Evolutionary conservation across 2,329 filamentous ascomycete genomes (phyloP).

Genomic region (Pezicula carpinea): DNA sequence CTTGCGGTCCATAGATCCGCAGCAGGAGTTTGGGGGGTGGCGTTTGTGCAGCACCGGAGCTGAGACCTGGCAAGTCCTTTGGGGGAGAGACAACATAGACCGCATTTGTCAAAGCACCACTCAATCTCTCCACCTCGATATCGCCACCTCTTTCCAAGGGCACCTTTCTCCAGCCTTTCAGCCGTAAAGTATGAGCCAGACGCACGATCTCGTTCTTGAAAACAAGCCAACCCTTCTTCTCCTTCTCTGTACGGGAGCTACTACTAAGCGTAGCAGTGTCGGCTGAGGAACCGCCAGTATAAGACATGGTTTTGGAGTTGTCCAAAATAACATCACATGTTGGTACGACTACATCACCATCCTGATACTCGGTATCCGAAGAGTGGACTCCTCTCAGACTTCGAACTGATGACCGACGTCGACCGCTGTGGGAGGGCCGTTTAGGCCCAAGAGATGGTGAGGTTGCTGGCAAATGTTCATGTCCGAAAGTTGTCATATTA

Average conservation of each 20-base stretch:
- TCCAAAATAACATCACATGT: conserved; percentile 80
- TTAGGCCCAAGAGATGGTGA: conserved; percentile 19
- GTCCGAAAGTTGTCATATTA: conserved; percentile 41
- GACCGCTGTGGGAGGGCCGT: conserved; percentile 11
- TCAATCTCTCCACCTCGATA: conserved; percentile 71
- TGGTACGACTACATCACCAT: conserved; percentile 79
- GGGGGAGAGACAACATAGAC: conserved; percentile 93
- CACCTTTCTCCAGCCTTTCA: conserved; percentile 89
- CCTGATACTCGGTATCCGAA: conserved; percentile 81
- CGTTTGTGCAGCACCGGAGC: conserved; percentile 27
- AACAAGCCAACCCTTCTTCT: conserved; percentile 70
- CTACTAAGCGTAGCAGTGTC: conserved; percentile 34
- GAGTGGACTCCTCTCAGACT: conserved; percentile 42
- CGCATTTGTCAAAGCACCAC: conserved; percentile 91
- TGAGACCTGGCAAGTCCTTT: conserved; percentile 45
- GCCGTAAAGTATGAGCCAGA: conserved; percentile 77
- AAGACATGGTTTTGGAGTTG: conserved; percentile 83
- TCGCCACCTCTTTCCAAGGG: conserved; percentile 64
- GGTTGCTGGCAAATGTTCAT: conserved; percentile 21
- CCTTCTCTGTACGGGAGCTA: conserved; percentile 53
- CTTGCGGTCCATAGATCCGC: conserved; percentile 90
- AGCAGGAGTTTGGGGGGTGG: conserved; percentile 66
- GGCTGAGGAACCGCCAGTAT: conserved; percentile 52
- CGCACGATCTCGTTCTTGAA: conserved; percentile 94
- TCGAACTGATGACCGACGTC: conserved; percentile 14